Conservation (phyloP, 1,284 basidiomycete species). For the Gymnopus androsaceus region DNA sequence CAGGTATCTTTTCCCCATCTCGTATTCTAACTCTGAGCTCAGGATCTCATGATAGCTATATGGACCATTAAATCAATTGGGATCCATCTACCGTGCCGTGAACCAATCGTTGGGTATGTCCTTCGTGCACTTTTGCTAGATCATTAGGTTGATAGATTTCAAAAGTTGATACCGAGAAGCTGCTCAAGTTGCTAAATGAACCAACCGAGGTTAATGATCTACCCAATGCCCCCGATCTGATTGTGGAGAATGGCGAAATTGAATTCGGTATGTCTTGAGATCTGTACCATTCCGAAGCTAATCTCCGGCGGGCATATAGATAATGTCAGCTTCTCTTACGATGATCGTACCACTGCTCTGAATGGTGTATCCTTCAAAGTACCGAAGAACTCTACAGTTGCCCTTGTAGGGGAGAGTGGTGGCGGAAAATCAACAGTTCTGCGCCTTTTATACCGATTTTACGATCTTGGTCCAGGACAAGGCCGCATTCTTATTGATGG, state of each 20-base stretch:
- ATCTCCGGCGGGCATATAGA: slow-evolving; percentile 41
- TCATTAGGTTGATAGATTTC: too few relatives aligned
- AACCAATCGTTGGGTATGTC: slow-evolving; percentile 74
- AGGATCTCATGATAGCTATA: slow-evolving; percentile 52
- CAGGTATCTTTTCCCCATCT: slow-evolving; percentile 48
- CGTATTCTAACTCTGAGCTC: slow-evolving; percentile 3
- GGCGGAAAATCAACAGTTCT: slow-evolving; percentile 83
- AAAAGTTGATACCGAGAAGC: slow-evolving; percentile 81
- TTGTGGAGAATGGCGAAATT: slow-evolving; percentile 76
- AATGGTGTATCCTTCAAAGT: slow-evolving; percentile 83
- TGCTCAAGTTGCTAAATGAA: slow-evolving; percentile 75
- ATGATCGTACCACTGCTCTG: slow-evolving; percentile 72
- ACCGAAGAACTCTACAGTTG: slow-evolving; percentile 78
- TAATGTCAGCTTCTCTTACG: slow-evolving; percentile 83
- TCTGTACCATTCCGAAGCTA: background rate
- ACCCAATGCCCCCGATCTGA: slow-evolving; percentile 72
- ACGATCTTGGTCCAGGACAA: slow-evolving; percentile 77
- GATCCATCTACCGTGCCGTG: slow-evolving; percentile 71
- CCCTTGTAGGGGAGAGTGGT: slow-evolving; percentile 81
- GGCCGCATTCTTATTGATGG: slow-evolving; percentile 81
- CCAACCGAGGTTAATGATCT: slow-evolving; percentile 82
- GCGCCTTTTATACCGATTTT: slow-evolving; percentile 78
- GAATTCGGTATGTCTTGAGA: slow-evolving; percentile 69
- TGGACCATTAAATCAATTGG: slow-evolving; percentile 72
- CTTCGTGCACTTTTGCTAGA: too few relatives aligned